These are phyloP conservation scores for Dioszegia crocea DNA, from an alignment of 768 basidiomycete species.

Conservation along the genomic window DNA sequence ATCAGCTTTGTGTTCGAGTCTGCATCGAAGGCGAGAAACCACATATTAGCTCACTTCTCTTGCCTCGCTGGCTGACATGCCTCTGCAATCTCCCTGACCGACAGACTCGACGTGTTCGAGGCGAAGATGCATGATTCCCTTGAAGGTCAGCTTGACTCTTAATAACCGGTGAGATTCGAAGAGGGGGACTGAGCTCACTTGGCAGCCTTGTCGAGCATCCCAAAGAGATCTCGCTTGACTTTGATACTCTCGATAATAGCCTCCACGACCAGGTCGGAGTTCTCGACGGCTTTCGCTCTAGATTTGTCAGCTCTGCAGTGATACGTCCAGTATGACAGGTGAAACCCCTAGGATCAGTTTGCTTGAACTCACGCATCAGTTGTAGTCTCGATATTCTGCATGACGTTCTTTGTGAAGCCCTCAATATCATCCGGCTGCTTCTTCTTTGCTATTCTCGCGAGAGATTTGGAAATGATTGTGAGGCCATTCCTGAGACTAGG, in stretches of 20 bases:
- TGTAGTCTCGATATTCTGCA: slow-evolving; percentile 48
- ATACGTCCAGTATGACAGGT: neutral
- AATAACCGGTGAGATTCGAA: no score
- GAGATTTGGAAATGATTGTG: slow-evolving; percentile 51
- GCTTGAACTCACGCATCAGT: slow-evolving; percentile 51
- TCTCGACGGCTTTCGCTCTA: slow-evolving; percentile 45
- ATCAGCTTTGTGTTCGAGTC: slow-evolving; percentile 6
- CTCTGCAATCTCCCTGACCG: slow-evolving; percentile 51
- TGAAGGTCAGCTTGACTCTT: neutral
- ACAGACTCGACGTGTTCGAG: slow-evolving; percentile 52
- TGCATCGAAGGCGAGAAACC: no score
- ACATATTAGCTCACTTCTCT: slow-evolving; percentile 40
- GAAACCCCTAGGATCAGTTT: no score
- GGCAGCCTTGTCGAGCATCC: slow-evolving; percentile 49
- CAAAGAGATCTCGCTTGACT: slow-evolving; percentile 52
- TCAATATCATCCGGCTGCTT: slow-evolving; percentile 41
- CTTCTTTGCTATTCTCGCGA: slow-evolving; percentile 51
- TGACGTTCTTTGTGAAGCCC: slow-evolving; percentile 38
- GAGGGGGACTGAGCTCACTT: slow-evolving; percentile 25
- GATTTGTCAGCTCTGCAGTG: neutral
- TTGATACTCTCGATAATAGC: slow-evolving; percentile 54
- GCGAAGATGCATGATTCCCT: slow-evolving; percentile 50
- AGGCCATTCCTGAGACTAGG: slow-evolving; percentile 44
- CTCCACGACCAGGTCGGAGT: slow-evolving; percentile 52
- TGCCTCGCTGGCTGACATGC: slow-evolving; percentile 39